Evolutionary conservation across 2,329 filamentous ascomycete species (phyloP), one percentile per base, ranked within the genome.

Genomic region (Fusarium chuoi): DNA sequence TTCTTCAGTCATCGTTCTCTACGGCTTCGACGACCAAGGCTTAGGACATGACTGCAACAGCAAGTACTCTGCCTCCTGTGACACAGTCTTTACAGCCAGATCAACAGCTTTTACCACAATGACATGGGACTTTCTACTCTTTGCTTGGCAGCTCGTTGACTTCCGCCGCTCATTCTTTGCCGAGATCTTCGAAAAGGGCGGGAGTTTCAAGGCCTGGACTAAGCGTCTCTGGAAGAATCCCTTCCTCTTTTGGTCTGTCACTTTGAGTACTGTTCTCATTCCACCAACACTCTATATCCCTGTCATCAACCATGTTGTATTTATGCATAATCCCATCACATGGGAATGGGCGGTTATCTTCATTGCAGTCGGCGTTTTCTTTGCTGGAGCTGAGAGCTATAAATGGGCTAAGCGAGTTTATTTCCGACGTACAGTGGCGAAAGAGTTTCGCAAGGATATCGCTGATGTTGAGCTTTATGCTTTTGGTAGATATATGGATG

Each of bases 341-440:
- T 92, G 90, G 91, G 91, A 93, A 79, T 94, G 91, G 92, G 89
- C 84, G 0, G 87, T 94, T 49, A 89, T 93, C 3, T 89, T 94
- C 67, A 82, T 91, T 41, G 87, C 87, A 28, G 85, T 88, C 0
- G 78, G 87, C 0, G 76, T 93, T 7, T 94, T 93, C 83, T 89
- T 94, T 77, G 76, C 84, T 0, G 91, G 91, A 1, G 85, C 90
- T 1, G 92, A 94, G 81, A 65, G 81, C 1, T 94, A 90, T 88
- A 94, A 94, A 81, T 92, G 87, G 85, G 83, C 77, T 14, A 94
- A 94, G 84, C 84, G 92, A 3, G 78, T 86, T 22, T 89, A 84
- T 71, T 85, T 88, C 74, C 81, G 87, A 20, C 76, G 77, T 5
- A 71, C 75, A n/a, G 58, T 74, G 4, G 62, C 68, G 14, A 77